These are phyloP conservation scores for Talaromyces rugulosus DNA, from an alignment of 2,329 filamentous ascomycete species.

Conservation along the genomic window DNA sequence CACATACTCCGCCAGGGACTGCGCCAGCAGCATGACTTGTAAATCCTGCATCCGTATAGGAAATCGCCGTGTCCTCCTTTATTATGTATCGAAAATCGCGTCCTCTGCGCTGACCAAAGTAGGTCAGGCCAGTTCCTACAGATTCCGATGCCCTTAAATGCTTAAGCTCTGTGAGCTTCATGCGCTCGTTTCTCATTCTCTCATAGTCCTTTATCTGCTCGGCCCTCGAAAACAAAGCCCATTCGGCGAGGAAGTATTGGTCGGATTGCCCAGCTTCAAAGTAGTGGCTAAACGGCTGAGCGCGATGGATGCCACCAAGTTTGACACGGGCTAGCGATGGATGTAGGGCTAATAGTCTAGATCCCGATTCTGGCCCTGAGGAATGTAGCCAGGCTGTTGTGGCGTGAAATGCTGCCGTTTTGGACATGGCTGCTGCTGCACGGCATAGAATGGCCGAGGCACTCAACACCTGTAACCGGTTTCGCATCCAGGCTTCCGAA, in stretches of 20 bases:
- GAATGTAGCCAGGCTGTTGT: constrained; percentile 33
- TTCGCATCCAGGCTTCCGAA: constrained; percentile 29
- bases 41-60: background rate
- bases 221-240: background rate
- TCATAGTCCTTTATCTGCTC: background rate
- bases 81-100: background rate
- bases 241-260: background rate
- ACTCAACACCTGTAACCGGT: constrained; percentile 32
- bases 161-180: background rate
- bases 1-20: background rate
- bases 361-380: background rate
- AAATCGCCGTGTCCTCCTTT: background rate
- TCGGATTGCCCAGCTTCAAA: background rate
- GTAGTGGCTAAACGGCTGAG: constrained; percentile 30
- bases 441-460: constrained; percentile 28
- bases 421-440: constrained; percentile 35
- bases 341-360: constrained; percentile 3
- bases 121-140: background rate
- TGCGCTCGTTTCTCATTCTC: background rate
- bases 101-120: background rate
- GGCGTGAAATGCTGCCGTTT: constrained; percentile 22
- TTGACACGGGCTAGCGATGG: constrained; percentile 28
- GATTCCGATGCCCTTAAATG: background rate
- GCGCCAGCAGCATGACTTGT: background rate
- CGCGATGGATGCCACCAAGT: constrained; percentile 41